Conservation (phyloP, 768 basidiomycete species). For the Dacryopinax primogenitus region DNA sequence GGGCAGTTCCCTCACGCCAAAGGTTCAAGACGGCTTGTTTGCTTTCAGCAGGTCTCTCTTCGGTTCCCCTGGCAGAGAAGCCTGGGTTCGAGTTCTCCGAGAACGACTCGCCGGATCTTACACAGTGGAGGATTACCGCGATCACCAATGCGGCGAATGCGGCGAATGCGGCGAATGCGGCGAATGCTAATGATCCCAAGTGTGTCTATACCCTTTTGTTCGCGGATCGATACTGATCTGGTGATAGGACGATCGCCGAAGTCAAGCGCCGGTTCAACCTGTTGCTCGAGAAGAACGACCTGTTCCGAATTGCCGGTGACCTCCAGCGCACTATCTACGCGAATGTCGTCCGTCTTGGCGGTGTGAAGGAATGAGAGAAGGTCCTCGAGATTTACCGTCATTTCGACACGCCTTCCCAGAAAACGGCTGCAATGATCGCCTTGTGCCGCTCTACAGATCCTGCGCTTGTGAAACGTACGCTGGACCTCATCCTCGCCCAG, state of each 20-base stretch:
- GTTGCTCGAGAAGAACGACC: slow-evolving; percentile 59
- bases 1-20: slow-evolving; percentile 54
- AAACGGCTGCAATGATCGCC: slow-evolving; percentile 60
- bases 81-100: slow-evolving; percentile 66
- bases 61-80: slow-evolving; percentile 58
- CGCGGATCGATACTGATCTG: slow-evolving; percentile 16
- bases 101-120: slow-evolving; percentile 52
- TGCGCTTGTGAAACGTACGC: slow-evolving; percentile 47
- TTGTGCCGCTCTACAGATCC: slow-evolving; percentile 49
- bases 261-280: slow-evolving; percentile 55
- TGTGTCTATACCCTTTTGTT: slow-evolving; percentile 13
- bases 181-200: slow-evolving; percentile 32
- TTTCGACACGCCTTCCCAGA: slow-evolving; percentile 59
- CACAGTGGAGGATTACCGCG: slow-evolving; percentile 62
- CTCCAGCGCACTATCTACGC: slow-evolving; percentile 40
- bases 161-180: too few relatives aligned
- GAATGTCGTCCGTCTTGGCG: slow-evolving; percentile 63
- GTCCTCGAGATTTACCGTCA: slow-evolving; percentile 56
- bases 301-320: slow-evolving; percentile 68
- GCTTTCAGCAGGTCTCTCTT: slow-evolving; percentile 42
- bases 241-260: slow-evolving; percentile 62
- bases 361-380: slow-evolving; percentile 59
- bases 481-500: slow-evolving; percentile 42
- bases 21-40: slow-evolving; percentile 47
- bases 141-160: slow-evolving; percentile 50